Evolutionary conservation across 2,329 filamentous ascomycete genomes (phyloP).

Genomic region (Colletotrichum caudatum): DNA sequence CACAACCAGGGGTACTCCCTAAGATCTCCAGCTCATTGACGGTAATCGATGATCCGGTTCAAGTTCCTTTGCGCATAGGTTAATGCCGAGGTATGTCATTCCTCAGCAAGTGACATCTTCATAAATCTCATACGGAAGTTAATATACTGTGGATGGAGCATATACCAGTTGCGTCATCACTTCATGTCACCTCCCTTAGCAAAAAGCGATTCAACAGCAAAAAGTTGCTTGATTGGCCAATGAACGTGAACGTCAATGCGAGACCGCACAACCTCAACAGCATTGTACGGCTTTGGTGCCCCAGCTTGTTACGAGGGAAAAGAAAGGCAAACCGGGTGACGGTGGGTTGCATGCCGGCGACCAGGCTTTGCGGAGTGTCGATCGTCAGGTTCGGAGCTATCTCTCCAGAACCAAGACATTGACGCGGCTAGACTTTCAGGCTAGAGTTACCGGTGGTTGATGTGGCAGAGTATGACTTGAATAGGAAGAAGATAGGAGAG

Average conservation of each 20-base stretch:
- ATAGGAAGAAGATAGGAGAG: neutral
- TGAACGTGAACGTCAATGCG: neutral
- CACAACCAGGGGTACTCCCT: neutral
- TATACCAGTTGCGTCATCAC: neutral
- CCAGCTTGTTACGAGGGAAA: neutral
- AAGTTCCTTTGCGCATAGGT: neutral
- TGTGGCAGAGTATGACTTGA: too few relatives aligned
- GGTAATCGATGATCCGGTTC: neutral
- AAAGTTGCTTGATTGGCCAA: neutral
- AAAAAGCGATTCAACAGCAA: neutral
- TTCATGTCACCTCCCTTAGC: neutral
- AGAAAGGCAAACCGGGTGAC: neutral
- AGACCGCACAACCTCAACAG: neutral
- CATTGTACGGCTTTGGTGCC: neutral
- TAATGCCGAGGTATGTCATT: neutral
- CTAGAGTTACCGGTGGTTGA: neutral
- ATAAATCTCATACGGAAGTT: neutral
- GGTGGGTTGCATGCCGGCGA: neutral
- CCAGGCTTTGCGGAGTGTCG: neutral
- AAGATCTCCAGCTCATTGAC: neutral
- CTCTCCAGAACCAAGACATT: neutral
- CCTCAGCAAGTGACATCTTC: neutral
- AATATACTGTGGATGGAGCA: neutral
- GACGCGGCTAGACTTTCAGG: neutral
- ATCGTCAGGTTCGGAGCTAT: constrained; percentile 8